Evolutionary conservation across 306 rosid genomes (phyloP).

Genomic region (Gynostemma pentaphyllum): DNA sequence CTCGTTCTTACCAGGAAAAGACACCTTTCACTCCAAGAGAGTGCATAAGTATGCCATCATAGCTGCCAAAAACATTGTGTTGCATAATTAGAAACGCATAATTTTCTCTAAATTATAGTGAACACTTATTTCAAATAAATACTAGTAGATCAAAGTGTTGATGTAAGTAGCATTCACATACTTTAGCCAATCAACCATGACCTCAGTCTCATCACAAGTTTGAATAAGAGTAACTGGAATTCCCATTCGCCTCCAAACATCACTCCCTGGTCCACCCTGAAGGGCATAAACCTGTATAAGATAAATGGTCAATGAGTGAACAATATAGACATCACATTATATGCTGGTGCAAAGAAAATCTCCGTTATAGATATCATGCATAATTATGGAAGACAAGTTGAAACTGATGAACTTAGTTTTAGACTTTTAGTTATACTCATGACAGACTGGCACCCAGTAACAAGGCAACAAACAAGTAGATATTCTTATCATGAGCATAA

Average conservation of each 20-base stretch:
- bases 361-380: neutral
- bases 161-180: conserved; percentile 25
- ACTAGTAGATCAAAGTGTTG: neutral
- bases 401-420: neutral
- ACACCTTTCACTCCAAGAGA: conserved; percentile 60
- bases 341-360: neutral
- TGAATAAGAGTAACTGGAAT: conserved; percentile 44
- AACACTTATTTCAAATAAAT: neutral
- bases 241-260: conserved; percentile 57
- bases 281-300: conserved; percentile 72
- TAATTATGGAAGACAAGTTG: neutral
- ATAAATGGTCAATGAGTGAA: neutral
- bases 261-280: conserved; percentile 61
- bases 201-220: conserved; percentile 37
- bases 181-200: conserved; percentile 80
- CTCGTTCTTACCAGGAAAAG: conserved; percentile 70
- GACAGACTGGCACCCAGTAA: neutral
- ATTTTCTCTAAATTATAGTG: neutral
- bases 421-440: neutral
- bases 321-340: neutral
- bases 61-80: conserved; percentile 46
- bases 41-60: conserved; percentile 68
- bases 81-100: conserved; percentile 14
- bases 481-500: neutral
- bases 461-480: neutral